Evolutionary conservation across 140 eudicot genomes (phyloP), one percentile per base, ranked within the genome.

Genomic region (Cichorium intybus): DNA sequence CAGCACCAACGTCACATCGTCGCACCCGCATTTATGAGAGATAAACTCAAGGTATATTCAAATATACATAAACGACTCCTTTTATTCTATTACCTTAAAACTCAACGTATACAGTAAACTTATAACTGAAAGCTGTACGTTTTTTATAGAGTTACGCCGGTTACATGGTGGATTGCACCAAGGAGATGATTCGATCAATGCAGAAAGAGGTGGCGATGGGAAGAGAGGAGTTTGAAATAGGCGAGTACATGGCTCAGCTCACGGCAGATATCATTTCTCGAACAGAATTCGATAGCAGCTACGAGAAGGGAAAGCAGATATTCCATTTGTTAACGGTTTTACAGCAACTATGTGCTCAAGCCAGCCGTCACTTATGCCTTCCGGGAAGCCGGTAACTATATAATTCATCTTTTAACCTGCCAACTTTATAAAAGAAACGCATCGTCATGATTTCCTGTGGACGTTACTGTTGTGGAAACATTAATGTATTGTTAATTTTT

Each of bases 21-120:
- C 15, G 95, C 96, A 56, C 97, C 97, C 7, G 96, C 94, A 56
- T 90, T 90, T 68, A 82, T 82, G 85, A 84, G 95, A 37, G 95
- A 87, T 59, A 84, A 82, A 72, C 95, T 90, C 74, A 90, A 90
- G 96, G 97, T 90, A 76, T 37, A 1, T 39, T 57, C 3, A 54
- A 31, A 37, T 2, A 12, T 59, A 57, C 3, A 31, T 33, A 45
- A 43, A 18, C 8, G n/a, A 4, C 5, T 24, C 9, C 29, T 45
- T n/a, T 49, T 48, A 29, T 26, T 18, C n/a, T n/a, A n/a, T 47
- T 16, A 16, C 54, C 0, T 48, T 7, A 48, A 16, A 47, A 47
- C 10, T 47, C 23, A 47, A 48, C 17, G 12, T 15, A n/a, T n/a
- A 28, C 1, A 35, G 2, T n/a, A 34, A 21, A 10, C 41, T 10